phyloP scores from a whole-genome alignment of 2,329 filamentous ascomycete genomes.

The Arthrobotrys sinensis region DNA sequence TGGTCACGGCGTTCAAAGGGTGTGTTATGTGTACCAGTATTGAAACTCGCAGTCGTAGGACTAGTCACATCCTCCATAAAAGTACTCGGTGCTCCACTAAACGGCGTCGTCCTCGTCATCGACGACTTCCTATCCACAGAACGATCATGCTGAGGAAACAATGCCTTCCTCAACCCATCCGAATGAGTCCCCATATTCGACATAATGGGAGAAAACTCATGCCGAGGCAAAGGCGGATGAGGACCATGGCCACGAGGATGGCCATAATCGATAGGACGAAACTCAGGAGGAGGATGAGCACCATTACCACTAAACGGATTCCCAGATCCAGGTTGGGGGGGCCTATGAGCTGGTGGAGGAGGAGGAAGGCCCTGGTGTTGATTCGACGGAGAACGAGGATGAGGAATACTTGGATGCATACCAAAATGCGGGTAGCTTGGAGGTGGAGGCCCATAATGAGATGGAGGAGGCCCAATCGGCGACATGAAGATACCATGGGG shows the following conservation, averaged over 20 bases:
- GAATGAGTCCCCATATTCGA: slow-evolving; percentile 37
- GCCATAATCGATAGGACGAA: slow-evolving; percentile 56
- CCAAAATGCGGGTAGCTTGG: slow-evolving; percentile 29
- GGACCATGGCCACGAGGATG: slow-evolving; percentile 52
- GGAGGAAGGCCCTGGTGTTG: slow-evolving; percentile 34
- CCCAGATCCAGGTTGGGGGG: slow-evolving; percentile 35
- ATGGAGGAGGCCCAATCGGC: slow-evolving; percentile 45
- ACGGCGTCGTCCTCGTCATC: slow-evolving; percentile 46
- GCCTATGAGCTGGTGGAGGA: slow-evolving; percentile 29
- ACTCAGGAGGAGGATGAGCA: slow-evolving; percentile 51
- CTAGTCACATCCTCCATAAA: slow-evolving; percentile 59
- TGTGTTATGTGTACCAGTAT: slow-evolving; percentile 13
- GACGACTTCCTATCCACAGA: slow-evolving; percentile 39
- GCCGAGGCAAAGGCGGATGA: slow-evolving; percentile 28
- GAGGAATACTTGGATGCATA: slow-evolving; percentile 54
- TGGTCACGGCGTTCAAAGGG: slow-evolving; percentile 54
- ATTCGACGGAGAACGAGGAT: slow-evolving; percentile 35
- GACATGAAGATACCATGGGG: slow-evolving; percentile 49
- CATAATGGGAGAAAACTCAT: slow-evolving; percentile 59
- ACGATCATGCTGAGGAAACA: slow-evolving; percentile 55
- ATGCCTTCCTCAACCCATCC: slow-evolving; percentile 47
- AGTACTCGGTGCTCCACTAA: slow-evolving; percentile 52
- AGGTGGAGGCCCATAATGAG: slow-evolving; percentile 36
- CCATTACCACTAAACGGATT: slow-evolving; percentile 60
- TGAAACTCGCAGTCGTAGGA: slow-evolving; percentile 50